Conservation (phyloP, 2,329 filamentous ascomycete species). For the Monosporascus cannonballus region DNA sequence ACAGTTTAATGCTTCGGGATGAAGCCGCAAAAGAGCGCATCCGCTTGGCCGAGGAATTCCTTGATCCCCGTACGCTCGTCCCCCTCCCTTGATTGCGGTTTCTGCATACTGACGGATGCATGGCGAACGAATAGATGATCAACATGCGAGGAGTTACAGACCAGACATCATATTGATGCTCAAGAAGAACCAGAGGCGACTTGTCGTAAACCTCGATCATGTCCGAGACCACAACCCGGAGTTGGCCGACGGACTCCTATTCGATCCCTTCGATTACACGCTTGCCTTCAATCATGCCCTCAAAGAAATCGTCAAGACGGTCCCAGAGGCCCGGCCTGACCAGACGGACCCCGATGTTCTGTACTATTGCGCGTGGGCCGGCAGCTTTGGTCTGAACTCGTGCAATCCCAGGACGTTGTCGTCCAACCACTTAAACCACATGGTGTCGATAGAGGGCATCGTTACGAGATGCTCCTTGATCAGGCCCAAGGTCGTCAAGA, state of each 20-base stretch:
- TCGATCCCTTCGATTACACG: conserved; percentile 80
- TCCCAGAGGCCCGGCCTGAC: conserved; percentile 68
- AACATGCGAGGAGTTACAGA: conserved; percentile 66
- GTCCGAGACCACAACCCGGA: conserved; percentile 82
- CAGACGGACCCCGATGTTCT: conserved; percentile 73
- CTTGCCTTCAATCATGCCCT: conserved; percentile 86
- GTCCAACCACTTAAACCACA: conserved; percentile 84
- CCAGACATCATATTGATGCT: conserved; percentile 80
- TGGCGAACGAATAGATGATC: conserved; percentile 35
- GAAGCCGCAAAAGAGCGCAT: conserved; percentile 79
- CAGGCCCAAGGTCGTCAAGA: conserved; percentile 94
- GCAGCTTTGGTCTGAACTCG: conserved; percentile 89
- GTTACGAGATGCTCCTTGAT: conserved; percentile 95
- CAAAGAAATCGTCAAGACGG: conserved; percentile 77
- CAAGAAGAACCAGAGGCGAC: conserved; percentile 57
- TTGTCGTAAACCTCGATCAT: conserved; percentile 79
- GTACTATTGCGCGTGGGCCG: conserved; percentile 96
- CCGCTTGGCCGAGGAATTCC: conserved; percentile 82
- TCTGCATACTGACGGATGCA: background rate
- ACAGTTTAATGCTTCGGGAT: conserved; percentile 71
- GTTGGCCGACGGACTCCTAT: conserved; percentile 71
- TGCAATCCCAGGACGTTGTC: conserved; percentile 93
- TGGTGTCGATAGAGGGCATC: conserved; percentile 96
- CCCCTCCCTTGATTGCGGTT: background rate
- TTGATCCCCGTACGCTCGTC: conserved; percentile 72